These are phyloP conservation scores for Hansenula lynferdii DNA, from an alignment of 1,139 yeast species.

Conservation along the genomic window DNA sequence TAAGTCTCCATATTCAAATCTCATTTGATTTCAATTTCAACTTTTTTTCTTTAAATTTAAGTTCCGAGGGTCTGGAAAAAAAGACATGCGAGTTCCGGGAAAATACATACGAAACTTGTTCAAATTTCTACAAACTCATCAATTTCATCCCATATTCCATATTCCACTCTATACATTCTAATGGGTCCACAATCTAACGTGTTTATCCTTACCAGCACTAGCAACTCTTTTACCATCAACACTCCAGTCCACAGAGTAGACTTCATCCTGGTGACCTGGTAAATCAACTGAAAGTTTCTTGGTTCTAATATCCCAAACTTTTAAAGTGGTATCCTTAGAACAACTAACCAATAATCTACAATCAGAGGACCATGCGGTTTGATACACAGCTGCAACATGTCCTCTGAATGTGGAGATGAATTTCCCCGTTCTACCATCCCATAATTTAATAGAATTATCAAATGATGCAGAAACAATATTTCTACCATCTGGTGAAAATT, in stretches of 20 bases:
- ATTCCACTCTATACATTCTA: no score
- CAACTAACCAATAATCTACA: slow-evolving; percentile 87
- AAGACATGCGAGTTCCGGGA: no score
- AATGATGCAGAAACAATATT: slow-evolving; percentile 89
- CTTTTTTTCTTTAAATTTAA: no score
- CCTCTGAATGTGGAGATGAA: slow-evolving; percentile 90
- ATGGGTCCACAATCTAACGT: slow-evolving; percentile 90
- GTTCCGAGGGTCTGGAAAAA: no score
- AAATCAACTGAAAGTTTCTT: slow-evolving; percentile 80
- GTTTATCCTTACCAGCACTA: slow-evolving; percentile 95
- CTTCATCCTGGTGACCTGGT: slow-evolving; percentile 96
- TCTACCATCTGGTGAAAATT: slow-evolving; percentile 95
- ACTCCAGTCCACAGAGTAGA: slow-evolving; percentile 98
- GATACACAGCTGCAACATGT: slow-evolving; percentile 97
- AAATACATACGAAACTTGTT: no score
- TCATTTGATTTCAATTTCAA: no score
- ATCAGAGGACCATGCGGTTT: slow-evolving; percentile 98
- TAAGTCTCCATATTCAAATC: not conserved
- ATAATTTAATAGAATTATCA: slow-evolving; percentile 88
- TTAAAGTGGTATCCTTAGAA: slow-evolving; percentile 93
- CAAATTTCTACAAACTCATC: no score
- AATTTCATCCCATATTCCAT: no score
- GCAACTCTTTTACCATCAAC: slow-evolving; percentile 90
- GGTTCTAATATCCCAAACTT: slow-evolving; percentile 94
- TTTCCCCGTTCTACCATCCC: slow-evolving; percentile 95